Evolutionary conservation across 257 asterid genomes (phyloP), one percentile per base, ranked within the genome.

Genomic region (Solanum dulcamara): DNA sequence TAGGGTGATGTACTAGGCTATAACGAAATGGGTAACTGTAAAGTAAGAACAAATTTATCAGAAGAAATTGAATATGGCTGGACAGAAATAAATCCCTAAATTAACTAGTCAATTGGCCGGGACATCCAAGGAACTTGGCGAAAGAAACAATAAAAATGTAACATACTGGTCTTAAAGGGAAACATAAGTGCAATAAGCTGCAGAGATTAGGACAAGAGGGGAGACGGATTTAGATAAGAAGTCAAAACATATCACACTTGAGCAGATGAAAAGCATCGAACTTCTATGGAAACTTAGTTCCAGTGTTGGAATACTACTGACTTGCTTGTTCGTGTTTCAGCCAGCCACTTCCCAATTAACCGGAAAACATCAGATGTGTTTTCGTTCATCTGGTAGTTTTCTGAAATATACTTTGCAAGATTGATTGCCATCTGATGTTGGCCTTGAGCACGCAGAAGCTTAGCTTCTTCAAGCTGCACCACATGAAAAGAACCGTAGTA

Each of bases 301-400:
- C 81, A 18, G 44, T 32, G 40, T 46, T 44, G 57, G 42, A 60
- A 30, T 30, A 11, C 67, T 53, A 94, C 96, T 94, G 68, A 96
- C 98, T 92, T 95, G 99, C 99, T 95, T 81, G 99, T 92, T 74
- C 97, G 94, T 88, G 98, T 92, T 90, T 94, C 99, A 48, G 98
- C 99, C 84, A 95, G 91, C 98, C 99, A 96, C 91, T 96, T 95
- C 83, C 99, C 98, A 82, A 93, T 95, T 86, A 96, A 89, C 88
- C 97, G 98, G 88, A 90, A 94, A 44, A 95, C 99, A 85, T 95
- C 98, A 62, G 98, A 91, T 70, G 95, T 92, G 70, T 92, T 94
- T 81, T 90, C 90, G 28, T 90, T 92, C 87, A 86, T 83, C 89
- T 75, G 93, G 83, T 89, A 89, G 88, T 88, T 93, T 89, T 92